A percentile compares a stretch with the other conserved stretches of the same genome.
Conservation (phyloP, 345 rosid species). For the Cardamine chenopodiifolia region DNA sequence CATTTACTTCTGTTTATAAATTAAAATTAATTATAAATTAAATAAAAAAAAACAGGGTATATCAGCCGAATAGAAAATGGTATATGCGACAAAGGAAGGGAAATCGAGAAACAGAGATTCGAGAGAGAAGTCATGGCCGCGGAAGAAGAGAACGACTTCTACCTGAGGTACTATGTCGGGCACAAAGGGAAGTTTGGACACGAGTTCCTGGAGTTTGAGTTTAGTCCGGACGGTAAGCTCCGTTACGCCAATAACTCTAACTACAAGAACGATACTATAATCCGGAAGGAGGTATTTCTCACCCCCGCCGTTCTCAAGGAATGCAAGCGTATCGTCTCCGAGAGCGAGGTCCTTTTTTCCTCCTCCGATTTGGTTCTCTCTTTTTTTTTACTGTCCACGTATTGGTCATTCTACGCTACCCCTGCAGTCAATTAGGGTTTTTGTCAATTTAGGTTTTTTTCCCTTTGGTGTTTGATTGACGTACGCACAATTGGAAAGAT, state of each 20-base stretch:
- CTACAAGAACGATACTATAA: slow-evolving; percentile 99
- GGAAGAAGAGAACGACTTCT: slow-evolving; percentile 79
- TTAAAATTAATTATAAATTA: too few species aligned
- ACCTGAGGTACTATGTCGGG: slow-evolving; percentile 93
- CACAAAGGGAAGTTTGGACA: slow-evolving; percentile 99
- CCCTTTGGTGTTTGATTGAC: not conserved
- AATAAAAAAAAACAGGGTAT: too few species aligned
- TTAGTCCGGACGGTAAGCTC: slow-evolving; percentile 93
- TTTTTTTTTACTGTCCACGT: not conserved
- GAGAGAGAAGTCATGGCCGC: slow-evolving; percentile 44
- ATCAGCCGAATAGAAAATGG: too few species aligned
- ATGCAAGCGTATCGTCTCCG: slow-evolving; percentile 97
- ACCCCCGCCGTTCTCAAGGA: slow-evolving; percentile 91
- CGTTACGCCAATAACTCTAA: slow-evolving; percentile 98
- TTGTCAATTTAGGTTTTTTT: not conserved
- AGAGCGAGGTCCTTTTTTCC: slow-evolving; percentile 67
- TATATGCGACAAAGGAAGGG: not conserved
- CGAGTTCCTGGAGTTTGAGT: slow-evolving; percentile 99
- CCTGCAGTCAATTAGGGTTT: slow-evolving; percentile 15
- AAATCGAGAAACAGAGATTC: not conserved
- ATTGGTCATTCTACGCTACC: not conserved
- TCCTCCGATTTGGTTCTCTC: not conserved
- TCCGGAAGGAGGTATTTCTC: slow-evolving; percentile 95
- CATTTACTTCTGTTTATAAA: too few species aligned
- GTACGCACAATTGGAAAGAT: not conserved